These are phyloP conservation scores for Lodderomyces orthopsilosis DNA, from an alignment of 1,139 yeast genomes.

Conservation along the genomic window DNA sequence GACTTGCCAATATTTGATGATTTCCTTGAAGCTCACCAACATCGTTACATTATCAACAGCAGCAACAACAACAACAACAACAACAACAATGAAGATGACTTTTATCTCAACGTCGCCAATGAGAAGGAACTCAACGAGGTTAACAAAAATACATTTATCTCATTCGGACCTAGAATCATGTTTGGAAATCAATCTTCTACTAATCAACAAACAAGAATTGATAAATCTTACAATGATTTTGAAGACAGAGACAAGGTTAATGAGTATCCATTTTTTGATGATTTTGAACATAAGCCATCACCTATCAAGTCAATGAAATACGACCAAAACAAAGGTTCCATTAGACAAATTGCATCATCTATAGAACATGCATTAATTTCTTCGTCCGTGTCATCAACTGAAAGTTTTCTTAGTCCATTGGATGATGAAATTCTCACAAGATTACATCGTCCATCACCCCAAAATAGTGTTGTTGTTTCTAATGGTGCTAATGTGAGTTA, in stretches of 20 bases:
- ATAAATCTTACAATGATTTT: background rate
- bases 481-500: background rate
- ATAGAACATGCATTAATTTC: background rate
- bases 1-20: conserved; percentile 15
- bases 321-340: background rate
- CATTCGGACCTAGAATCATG: background rate
- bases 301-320: background rate
- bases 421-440: conserved; percentile 68
- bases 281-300: background rate
- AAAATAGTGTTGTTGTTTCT: background rate
- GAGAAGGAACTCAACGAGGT: background rate
- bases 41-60: conserved; percentile 1
- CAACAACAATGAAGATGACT: background rate
- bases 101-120: background rate
- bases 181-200: background rate
- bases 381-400: conserved; percentile 23
- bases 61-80: background rate
- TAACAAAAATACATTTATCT: background rate
- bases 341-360: background rate
- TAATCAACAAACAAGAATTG: background rate
- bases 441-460: conserved; percentile 6
- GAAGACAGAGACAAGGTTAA: background rate
- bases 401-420: conserved; percentile 31
- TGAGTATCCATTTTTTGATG: background rate
- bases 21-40: conserved; percentile 14